Percentiles rank a stretch among this genome's conserved stretches.
phyloP scores from a whole-genome alignment of 805 yeast species.

The Candida loeiensis region DNA sequence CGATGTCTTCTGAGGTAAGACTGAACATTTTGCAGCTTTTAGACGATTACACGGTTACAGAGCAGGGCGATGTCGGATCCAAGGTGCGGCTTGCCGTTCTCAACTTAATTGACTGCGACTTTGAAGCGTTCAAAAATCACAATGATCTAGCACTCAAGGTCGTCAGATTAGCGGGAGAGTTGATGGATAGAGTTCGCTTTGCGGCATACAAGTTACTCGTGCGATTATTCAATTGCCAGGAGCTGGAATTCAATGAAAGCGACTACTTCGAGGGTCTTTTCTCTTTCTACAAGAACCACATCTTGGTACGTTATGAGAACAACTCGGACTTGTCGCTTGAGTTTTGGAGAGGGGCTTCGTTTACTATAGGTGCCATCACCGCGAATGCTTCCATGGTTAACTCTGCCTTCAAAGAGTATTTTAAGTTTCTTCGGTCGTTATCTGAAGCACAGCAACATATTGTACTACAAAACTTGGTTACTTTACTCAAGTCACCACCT shows the following conservation, averaged over 20 bases:
- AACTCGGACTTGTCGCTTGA: conserved; percentile 21
- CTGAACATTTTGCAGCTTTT: conserved; percentile 33
- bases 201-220: conserved; percentile 40
- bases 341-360: conserved; percentile 55
- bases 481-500: conserved; percentile 17
- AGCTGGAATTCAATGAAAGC: conserved; percentile 12
- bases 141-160: conserved; percentile 31
- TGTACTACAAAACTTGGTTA: conserved; percentile 15
- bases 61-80: conserved; percentile 91
- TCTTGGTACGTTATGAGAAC: neutral
- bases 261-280: conserved; percentile 7
- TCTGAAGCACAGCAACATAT: conserved; percentile 11
- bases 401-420: conserved; percentile 33
- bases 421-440: conserved; percentile 32
- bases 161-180: conserved; percentile 60
- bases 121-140: neutral
- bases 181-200: conserved; percentile 51
- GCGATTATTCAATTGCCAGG: neutral
- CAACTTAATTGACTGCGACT: conserved; percentile 26
- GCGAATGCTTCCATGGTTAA: conserved; percentile 46
- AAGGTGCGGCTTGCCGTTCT: conserved; percentile 57
- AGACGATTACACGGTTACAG: conserved; percentile 74
- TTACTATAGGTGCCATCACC: conserved; percentile 54
- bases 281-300: conserved; percentile 7
- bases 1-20: neutral